Base-by-base conservation (phyloP, 192 early-diverging fungal genomes). In the Umbelopsis ramanniana region DNA sequence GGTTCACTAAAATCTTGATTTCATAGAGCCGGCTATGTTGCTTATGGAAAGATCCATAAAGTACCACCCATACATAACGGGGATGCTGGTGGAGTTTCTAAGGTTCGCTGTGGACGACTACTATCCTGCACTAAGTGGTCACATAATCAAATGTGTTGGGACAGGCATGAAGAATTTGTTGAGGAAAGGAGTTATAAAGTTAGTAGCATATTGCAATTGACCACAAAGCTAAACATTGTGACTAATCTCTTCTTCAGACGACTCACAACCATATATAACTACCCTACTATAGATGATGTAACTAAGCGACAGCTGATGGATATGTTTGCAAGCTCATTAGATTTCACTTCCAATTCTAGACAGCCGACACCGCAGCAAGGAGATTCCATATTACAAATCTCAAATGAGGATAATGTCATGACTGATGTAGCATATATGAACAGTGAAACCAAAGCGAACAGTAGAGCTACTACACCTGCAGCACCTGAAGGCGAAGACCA, bases 1-100 rank as follows among this genome's bases (percentile, higher is more conserved):
- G 10, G 12, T 3, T 6, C 29, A 23, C 23, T 50, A 17, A 46
- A 1, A 26, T 38, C 1, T 24, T 43, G 0, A 22, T 43, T 79
- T 70, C 21, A 74, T 84, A 78, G 93, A 94, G 75, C 93, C 93
- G 0, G 90, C 87, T 2, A 90, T 93, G 74, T 79, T 94, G 7
- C 78, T 94, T 1, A 91, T 94, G 83, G 86, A 91, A 63, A 68
- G 85, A 22, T 91, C 91, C 0, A 74, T 86, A 10, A 87, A 91
- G 66, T 72, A 81, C 67, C 88, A 90, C 68, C 76, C 88, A 17
- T 89, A 88, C 57, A 77, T 93, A 43, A 90, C 91, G 0, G 72
- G 83, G 8, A 92, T 88, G 47, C 72, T 93, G 23, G 66, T 94
- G 12, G 93, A 94, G 75, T 94, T 89, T 78, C 50, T 94, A 46